These are phyloP conservation scores for Pythium phragmiticola DNA, from an alignment of 352 stramenopile genomes.

Conservation along the genomic window DNA sequence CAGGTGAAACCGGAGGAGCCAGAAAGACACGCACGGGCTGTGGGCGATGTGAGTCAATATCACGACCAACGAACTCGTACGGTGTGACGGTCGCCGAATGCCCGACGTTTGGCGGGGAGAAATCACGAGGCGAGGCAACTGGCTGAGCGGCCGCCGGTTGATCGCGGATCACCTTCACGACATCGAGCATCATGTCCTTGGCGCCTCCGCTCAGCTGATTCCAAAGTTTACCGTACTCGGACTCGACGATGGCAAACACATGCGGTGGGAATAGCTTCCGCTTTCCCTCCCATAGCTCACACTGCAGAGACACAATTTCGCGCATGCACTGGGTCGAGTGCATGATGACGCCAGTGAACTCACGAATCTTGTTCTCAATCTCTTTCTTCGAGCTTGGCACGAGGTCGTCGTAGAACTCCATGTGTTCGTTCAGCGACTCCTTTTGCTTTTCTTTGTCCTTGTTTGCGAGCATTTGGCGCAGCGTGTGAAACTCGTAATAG, in stretches of 20 bases:
- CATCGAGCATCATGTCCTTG: constrained; percentile 41
- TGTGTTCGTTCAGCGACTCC: constrained; percentile 39
- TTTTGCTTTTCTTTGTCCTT: constrained; percentile 48
- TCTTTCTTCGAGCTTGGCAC: constrained; percentile 61
- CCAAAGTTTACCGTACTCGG: constrained; percentile 51
- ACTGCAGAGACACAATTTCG: constrained; percentile 53
- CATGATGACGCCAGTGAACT: constrained; percentile 58
- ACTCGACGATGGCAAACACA: constrained; percentile 37
- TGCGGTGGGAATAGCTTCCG: constrained; percentile 31
- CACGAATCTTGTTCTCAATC: constrained; percentile 62
- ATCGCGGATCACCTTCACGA: constrained; percentile 17
- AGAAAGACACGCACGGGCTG: constrained; percentile 4
- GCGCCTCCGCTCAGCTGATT: constrained; percentile 44
- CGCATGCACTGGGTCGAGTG: constrained; percentile 52
- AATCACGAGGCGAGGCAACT: constrained; percentile 1
- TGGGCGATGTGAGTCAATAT: constrained; percentile 4
- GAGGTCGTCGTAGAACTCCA: constrained; percentile 63
- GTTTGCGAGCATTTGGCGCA: constrained; percentile 49
- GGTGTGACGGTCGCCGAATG: constrained; percentile 4
- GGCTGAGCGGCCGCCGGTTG: not conserved
- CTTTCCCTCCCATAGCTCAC: constrained; percentile 51
- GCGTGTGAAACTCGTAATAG: constrained; percentile 65
- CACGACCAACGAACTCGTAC: constrained; percentile 19
- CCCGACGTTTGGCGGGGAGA: not conserved
- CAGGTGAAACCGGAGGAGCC: constrained; percentile 7